Conservation (phyloP, 1,284 basidiomycete genomes). For the Boletus calvinii region DNA sequence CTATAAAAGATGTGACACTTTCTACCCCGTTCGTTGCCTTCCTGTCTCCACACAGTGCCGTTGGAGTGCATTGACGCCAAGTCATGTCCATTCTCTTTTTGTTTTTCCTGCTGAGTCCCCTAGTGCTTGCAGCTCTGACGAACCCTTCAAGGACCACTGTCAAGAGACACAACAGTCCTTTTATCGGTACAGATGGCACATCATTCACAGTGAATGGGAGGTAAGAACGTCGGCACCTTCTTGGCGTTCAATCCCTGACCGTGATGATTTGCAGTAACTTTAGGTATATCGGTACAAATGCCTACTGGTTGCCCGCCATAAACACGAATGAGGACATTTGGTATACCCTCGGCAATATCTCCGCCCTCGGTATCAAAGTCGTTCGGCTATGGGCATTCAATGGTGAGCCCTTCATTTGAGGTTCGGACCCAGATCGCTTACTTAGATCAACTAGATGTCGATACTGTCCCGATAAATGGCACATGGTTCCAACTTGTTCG, state of each 20-base stretch:
- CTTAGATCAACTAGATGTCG: constrained; percentile 43
- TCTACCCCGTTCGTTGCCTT: constrained; percentile 1
- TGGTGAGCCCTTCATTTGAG: constrained; percentile 36
- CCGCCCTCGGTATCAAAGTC: constrained; percentile 55
- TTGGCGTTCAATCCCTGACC: constrained; percentile 4
- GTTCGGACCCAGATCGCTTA: constrained; percentile 12
- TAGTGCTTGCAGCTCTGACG: constrained; percentile 15
- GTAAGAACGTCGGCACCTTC: constrained; percentile 25
- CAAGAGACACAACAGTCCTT: constrained; percentile 29
- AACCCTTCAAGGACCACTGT: constrained; percentile 18
- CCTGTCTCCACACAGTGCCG: background rate
- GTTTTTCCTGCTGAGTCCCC: constrained; percentile 13
- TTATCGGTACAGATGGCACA: constrained; percentile 43
- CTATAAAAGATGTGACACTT: constrained; percentile 22
- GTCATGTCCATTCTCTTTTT: constrained; percentile 24
- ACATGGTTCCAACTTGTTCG: constrained; percentile 56
- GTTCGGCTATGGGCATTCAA: constrained; percentile 69
- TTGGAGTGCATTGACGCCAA: background rate
- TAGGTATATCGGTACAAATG: constrained; percentile 61
- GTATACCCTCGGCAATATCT: constrained; percentile 55
- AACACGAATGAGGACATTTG: constrained; percentile 59
- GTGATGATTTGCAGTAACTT: constrained; percentile 41
- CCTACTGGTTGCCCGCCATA: constrained; percentile 63
- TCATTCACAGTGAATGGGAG: constrained; percentile 53
- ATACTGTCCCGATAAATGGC: constrained; percentile 49